Evolutionary conservation across 2,329 filamentous ascomycete species (phyloP), one percentile per base, ranked within the genome.

Genomic region (Cladosporium sp.): DNA sequence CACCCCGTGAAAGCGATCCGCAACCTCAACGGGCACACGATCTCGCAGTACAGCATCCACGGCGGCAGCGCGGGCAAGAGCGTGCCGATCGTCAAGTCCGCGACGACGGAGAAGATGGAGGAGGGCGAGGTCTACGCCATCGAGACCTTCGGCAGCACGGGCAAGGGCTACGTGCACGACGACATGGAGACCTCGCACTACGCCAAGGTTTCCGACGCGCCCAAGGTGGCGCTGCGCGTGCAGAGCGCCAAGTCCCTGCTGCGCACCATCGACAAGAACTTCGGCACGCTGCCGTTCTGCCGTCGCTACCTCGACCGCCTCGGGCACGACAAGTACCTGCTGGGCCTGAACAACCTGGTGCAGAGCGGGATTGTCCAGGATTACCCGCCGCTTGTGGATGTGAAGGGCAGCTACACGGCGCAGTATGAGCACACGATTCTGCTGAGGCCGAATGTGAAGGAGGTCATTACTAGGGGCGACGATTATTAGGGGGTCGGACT

Each of bases 301-400:
- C 74, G 81, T 16, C 77, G 82, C 7, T 84, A 84, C 56, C 73
- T 85, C 28, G 81, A 85, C 41, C 76, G 80, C n/a, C 68, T 85
- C n/a, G 82, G 82, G 0, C 64, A 78, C 14, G 74, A 83, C 42
- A 74, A 76, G 32, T 85, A 85, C 58, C 65, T 82, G 46, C 74
- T 79, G 1, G 82, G 80, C 1, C 71, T 85, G 66, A 82, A 82
- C 53, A 76, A 72, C 35, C 72, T 85, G 19, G 73, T 83, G 1
- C 72, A 75, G 6, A 72, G 78, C 49, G 82, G 80, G 1, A 73
- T 85, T 16, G 69, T 85, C 3, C 76, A 84, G 40, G 66, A 72
- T 3, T 81, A 85, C 61, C 68, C 68, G 11, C 82, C 82, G 1
- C 68, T 85, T 22, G 68, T 74, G 33, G 82, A 85, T 58, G 64